Percentiles rank a stretch among this genome's conserved stretches.
Evolutionary conservation across 2,329 filamentous ascomycete genomes (phyloP).

Genomic region (Colletotrichum spaethianum): DNA sequence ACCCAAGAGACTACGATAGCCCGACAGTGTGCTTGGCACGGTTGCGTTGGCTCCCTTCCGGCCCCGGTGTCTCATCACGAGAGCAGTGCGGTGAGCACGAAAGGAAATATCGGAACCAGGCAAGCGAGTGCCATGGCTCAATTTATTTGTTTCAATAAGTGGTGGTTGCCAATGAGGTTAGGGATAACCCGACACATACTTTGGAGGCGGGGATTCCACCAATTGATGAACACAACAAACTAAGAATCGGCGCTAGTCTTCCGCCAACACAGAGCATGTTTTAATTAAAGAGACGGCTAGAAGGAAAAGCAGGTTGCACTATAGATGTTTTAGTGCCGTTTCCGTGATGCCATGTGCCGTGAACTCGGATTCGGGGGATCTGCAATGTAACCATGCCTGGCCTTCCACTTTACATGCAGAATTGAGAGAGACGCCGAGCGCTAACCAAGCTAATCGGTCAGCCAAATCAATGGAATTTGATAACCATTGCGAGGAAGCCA

Average conservation of each 20-base stretch:
- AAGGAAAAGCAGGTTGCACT: background rate
- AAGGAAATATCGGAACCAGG: slow-evolving; percentile 37
- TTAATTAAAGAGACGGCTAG: background rate
- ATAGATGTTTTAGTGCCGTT: background rate
- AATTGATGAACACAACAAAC: background rate
- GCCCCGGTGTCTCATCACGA: slow-evolving; percentile 14
- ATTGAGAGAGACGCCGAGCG: background rate
- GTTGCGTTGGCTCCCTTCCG: slow-evolving; percentile 7
- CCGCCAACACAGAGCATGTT: background rate
- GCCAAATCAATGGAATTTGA: background rate
- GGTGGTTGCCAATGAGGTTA: slow-evolving; percentile 5
- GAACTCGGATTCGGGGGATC: slow-evolving; percentile 18
- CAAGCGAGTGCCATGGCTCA: slow-evolving; percentile 29
- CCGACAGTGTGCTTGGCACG: slow-evolving; percentile 6
- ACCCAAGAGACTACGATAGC: slow-evolving; percentile 2
- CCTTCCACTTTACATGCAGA: background rate
- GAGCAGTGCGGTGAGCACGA: slow-evolving; percentile 4
- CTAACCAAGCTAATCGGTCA: background rate
- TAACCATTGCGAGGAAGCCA: no score
- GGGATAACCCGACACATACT: slow-evolving; percentile 2
- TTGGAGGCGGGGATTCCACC: slow-evolving; percentile 13
- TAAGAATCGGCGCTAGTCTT: background rate
- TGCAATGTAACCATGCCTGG: background rate
- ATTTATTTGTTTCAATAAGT: background rate
- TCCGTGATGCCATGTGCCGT: slow-evolving; percentile 3